Percentiles rank a stretch among this genome's conserved stretches.
Conservation (phyloP, 257 asterid genomes). For the Capsicum rhomboideum region DNA sequence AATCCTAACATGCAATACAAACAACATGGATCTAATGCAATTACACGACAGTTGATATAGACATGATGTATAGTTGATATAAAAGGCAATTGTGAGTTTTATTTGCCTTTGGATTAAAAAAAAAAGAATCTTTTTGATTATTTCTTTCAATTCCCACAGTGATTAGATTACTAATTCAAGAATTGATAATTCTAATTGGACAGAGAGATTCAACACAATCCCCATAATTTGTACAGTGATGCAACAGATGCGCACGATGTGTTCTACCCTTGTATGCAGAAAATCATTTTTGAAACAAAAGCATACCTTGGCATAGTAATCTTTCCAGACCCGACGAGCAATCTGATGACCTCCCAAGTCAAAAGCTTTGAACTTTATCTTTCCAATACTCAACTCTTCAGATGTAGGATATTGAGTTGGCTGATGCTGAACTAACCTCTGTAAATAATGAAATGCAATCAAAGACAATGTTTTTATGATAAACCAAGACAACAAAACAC, state of each 20-base stretch:
- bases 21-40: not conserved
- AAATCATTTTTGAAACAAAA: not conserved
- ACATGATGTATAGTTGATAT: not conserved
- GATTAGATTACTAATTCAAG: not conserved
- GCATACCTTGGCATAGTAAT: conserved; percentile 7
- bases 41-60: not conserved
- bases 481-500: not conserved
- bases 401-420: conserved; percentile 16
- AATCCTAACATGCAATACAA: not conserved
- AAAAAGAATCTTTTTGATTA: not conserved
- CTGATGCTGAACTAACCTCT: conserved; percentile 19
- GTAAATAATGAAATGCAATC: not conserved
- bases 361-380: conserved; percentile 7
- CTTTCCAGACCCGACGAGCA: conserved; percentile 7
- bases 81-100: not conserved
- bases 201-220: not conserved
- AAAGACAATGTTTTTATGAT: not conserved
- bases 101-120: not conserved
- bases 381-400: conserved; percentile 8
- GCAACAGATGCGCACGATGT: not conserved
- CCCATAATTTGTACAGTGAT: not conserved
- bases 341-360: conserved; percentile 10
- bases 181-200: not conserved
- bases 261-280: not conserved
- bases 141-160: not conserved